phyloP scores from a whole-genome alignment of 306 rosid genomes.

The Lathyrus oleraceus region DNA sequence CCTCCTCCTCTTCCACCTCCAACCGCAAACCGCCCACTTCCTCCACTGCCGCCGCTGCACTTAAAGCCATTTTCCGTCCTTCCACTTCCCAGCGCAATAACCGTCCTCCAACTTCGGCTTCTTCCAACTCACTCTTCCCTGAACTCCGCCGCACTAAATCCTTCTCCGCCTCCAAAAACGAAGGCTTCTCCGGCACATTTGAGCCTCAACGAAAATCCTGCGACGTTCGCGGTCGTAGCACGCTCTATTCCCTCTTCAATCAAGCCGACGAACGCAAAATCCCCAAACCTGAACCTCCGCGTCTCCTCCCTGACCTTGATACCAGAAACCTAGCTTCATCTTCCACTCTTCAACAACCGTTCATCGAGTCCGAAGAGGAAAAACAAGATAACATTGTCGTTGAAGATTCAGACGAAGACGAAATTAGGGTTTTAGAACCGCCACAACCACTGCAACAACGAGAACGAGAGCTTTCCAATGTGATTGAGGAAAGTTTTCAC shows the following conservation, averaged over 20 bases:
- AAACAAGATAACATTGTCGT: conserved; percentile 25
- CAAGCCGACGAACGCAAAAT: conserved; percentile 77
- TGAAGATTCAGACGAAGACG: conserved; percentile 20
- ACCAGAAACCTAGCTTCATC: conserved; percentile 46
- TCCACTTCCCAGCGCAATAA: conserved; percentile 11
- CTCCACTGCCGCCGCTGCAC: conserved; percentile 89
- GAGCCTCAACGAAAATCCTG: conserved; percentile 96
- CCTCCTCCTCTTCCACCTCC: conserved; percentile 64
- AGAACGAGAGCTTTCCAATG: conserved; percentile 27
- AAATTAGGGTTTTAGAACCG: conserved; percentile 51
- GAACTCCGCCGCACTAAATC: conserved; percentile 97
- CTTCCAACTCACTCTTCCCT: conserved; percentile 62
- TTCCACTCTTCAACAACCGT: conserved; percentile 55
- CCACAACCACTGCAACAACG: not conserved
- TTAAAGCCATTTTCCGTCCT: conserved; percentile 81
- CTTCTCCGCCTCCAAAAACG: conserved; percentile 93
- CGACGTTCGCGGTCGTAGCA: conserved; percentile 85
- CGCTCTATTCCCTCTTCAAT: conserved; percentile 68
- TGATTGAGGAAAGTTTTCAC: conserved; percentile 57
- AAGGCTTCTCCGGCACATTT: conserved; percentile 72
- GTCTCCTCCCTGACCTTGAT: conserved; percentile 35
- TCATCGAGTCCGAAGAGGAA: conserved; percentile 54
- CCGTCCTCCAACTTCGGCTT: conserved; percentile 30
- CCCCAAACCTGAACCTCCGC: conserved; percentile 42
- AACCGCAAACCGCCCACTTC: conserved; percentile 58